A percentile compares a stretch with the other conserved stretches of the same genome.
Conservation (phyloP, 352 stramenopile species). For the Globisporangium solare region DNA sequence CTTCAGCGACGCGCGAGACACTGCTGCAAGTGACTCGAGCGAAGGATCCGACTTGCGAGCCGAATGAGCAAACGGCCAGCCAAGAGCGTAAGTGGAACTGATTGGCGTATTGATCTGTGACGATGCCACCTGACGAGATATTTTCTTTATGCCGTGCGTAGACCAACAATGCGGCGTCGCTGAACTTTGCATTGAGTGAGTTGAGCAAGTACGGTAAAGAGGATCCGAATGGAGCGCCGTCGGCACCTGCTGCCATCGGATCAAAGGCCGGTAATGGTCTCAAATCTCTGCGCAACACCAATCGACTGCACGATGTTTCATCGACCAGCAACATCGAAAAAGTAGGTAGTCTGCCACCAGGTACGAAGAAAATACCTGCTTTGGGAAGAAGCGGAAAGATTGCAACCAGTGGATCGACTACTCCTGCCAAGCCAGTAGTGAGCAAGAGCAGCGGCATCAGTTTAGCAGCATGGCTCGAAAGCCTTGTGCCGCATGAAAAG, state of each 20-base stretch:
- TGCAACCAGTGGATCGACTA: slow-evolving; percentile 5
- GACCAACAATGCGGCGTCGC: slow-evolving; percentile 29
- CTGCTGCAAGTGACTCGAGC: neutral
- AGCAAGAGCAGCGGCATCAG: slow-evolving; percentile 17
- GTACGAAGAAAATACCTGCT: neutral
- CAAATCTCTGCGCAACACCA: slow-evolving; percentile 8
- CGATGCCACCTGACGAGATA: too few species aligned
- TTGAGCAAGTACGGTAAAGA: slow-evolving; percentile 54
- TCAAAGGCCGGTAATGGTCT: neutral
- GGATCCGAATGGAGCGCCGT: slow-evolving; percentile 15
- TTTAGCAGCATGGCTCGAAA: slow-evolving; percentile 46
- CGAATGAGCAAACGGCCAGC: slow-evolving; percentile 45
- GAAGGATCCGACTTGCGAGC: neutral
- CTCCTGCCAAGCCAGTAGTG: slow-evolving; percentile 11
- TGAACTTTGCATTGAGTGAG: slow-evolving; percentile 53
- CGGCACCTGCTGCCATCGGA: slow-evolving; percentile 4
- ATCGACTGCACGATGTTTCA: neutral
- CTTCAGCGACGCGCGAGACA: neutral
- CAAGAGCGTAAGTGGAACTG: slow-evolving; percentile 33
- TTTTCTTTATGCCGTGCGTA: neutral
- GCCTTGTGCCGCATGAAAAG: slow-evolving; percentile 31
- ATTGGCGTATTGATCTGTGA: too few species aligned
- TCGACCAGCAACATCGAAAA: slow-evolving; percentile 2
- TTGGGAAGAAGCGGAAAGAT: too few species aligned
- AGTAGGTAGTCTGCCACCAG: neutral